phyloP scores from a whole-genome alignment of 1,139 yeast genomes.

The Kurtzmaniella quercitrusa region DNA sequence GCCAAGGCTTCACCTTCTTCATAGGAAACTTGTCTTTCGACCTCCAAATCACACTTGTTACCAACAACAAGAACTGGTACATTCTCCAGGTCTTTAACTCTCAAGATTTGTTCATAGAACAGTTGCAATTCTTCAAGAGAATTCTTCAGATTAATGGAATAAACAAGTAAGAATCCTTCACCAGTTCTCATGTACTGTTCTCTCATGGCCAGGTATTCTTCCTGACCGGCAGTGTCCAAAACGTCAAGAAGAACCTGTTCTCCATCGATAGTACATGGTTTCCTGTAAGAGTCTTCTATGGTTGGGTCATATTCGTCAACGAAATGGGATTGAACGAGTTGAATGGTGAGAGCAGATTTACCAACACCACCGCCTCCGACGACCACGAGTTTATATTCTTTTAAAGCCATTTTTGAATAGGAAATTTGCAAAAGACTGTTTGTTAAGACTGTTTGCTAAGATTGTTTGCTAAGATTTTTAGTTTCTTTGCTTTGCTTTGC shows the following conservation, averaged over 20 bases:
- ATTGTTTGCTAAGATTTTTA: background rate
- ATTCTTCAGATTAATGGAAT: constrained; percentile 75
- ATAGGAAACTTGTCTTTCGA: constrained; percentile 75
- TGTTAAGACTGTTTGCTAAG: background rate
- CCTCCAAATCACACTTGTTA: constrained; percentile 55
- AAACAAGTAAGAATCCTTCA: constrained; percentile 82
- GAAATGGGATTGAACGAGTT: constrained; percentile 84
- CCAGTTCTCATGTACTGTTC: constrained; percentile 94
- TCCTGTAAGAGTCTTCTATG: constrained; percentile 74
- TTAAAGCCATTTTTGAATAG: constrained; percentile 23
- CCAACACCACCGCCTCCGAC: constrained; percentile 99
- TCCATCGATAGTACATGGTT: constrained; percentile 50
- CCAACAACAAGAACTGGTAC: constrained; percentile 77
- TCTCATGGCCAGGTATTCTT: constrained; percentile 93
- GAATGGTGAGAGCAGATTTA: constrained; percentile 90
- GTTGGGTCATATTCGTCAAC: constrained; percentile 98
- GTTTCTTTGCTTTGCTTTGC: background rate
- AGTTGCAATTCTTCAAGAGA: constrained; percentile 76
- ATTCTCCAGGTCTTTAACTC: constrained; percentile 76
- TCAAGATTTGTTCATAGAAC: constrained; percentile 76
- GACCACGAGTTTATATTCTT: constrained; percentile 85
- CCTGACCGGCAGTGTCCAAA: constrained; percentile 97
- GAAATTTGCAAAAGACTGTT: background rate
- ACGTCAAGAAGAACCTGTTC: constrained; percentile 60
- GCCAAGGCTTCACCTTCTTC: constrained; percentile 83